Evolutionary conservation across 2,329 filamentous ascomycete genomes (phyloP), one percentile per base, ranked within the genome.

Genomic region (Neopestalotiopsis rosae): DNA sequence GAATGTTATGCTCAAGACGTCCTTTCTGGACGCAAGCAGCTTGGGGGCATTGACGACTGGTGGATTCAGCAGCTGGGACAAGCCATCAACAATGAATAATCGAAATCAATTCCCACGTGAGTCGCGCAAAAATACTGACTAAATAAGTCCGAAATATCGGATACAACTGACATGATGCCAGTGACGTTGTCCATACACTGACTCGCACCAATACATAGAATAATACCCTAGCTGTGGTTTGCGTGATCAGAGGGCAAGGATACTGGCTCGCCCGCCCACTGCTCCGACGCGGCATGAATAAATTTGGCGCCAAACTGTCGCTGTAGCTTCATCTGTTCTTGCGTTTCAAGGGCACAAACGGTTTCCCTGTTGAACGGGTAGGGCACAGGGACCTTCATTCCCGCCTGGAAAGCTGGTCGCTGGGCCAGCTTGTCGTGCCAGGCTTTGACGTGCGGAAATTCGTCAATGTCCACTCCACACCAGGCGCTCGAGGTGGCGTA

Each of bases 1-100:
- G 75, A 78, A 45, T 73, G 76, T 14, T 74, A 71, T 45, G 75
- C 75, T 0, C 3, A 70, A 17, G 77, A 73, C 0, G 74, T 80
- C n/a, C 30, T 67, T n/a, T 30, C 28, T 17, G 64, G 64, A 14
- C 45, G 12, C 17, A 20, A 67, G 32, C 65, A 67, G 7, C 52
- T 67, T 13, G 65, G 65, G 1, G 17, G 17, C 7, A 20, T 67
- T 6, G 65, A 61, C 30, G 65, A 67, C 30, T 42, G 24, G 34
- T 67, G 65, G 65, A 67, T 67, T n/a, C 12, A 67, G 20, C 52
- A 52, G n/a, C 45, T 67, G n/a, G 45, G 45, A 52, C 14, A 52
- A 24, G 17, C n/a, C 45, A n/a, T 20, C 14, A 52, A 9, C n/a
- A 20, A 52, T 52, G 45, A 52, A 9, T 12, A 6, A 52, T 52